These are phyloP conservation scores for Keithomyces neogunnii DNA, from an alignment of 2,329 filamentous ascomycete genomes.

Conservation along the genomic window DNA sequence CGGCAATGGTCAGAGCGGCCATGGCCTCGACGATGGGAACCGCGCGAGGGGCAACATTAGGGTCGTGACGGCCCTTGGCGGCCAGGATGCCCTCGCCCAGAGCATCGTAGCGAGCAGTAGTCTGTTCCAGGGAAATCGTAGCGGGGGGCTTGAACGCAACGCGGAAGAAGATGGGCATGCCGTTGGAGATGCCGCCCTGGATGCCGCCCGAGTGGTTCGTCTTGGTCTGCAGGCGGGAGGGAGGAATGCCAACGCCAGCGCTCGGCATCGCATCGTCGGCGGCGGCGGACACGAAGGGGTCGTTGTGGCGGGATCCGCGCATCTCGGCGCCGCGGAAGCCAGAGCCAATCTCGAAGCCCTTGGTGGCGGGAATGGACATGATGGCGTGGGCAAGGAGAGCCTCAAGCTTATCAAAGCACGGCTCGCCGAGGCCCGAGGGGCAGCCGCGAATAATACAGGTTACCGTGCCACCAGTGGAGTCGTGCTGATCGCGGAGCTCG, in stretches of 20 bases:
- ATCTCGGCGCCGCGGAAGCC: slow-evolving; percentile 84
- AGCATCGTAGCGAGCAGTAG: slow-evolving; percentile 72
- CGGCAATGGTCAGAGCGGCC: slow-evolving; percentile 80
- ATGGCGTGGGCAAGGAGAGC: slow-evolving; percentile 87
- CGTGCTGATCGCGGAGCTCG: slow-evolving; percentile 65
- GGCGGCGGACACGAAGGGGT: slow-evolving; percentile 41
- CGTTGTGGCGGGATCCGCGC: slow-evolving; percentile 85
- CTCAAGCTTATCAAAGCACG: slow-evolving; percentile 92
- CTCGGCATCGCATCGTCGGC: slow-evolving; percentile 33
- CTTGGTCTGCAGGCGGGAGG: slow-evolving; percentile 67
- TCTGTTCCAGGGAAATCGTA: slow-evolving; percentile 84
- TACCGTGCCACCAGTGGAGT: slow-evolving; percentile 91
- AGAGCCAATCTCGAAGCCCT: slow-evolving; percentile 92
- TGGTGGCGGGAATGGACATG: slow-evolving; percentile 89
- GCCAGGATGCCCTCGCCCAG: slow-evolving; percentile 64
- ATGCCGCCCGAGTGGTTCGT: slow-evolving; percentile 95
- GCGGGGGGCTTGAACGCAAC: slow-evolving; percentile 93
- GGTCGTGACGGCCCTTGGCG: slow-evolving; percentile 90
- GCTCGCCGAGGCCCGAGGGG: slow-evolving; percentile 82
- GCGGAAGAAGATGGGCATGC: slow-evolving; percentile 87
- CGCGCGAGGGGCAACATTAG: slow-evolving; percentile 82
- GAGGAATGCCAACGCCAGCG: slow-evolving; percentile 37
- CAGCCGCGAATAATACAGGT: slow-evolving; percentile 87
- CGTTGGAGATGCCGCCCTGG: slow-evolving; percentile 92
- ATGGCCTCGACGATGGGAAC: slow-evolving; percentile 88